Evolutionary conservation across 108 stramenopile species (phyloP).

Genomic region (Skeletonema marinoi): DNA sequence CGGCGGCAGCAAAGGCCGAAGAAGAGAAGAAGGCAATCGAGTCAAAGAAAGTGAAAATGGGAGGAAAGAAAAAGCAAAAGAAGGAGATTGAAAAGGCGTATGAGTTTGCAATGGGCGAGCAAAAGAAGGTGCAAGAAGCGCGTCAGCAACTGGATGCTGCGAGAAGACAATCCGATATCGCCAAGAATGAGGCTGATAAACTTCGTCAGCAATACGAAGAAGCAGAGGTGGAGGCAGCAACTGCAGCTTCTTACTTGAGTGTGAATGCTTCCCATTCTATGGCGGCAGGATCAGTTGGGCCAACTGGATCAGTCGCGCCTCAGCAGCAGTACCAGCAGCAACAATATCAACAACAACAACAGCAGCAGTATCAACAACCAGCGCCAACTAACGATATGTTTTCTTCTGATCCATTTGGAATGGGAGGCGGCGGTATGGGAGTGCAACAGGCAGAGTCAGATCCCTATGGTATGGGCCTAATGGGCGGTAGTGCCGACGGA

Average conservation of each 20-base stretch:
- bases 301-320: conserved; percentile 5
- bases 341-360: conserved; percentile 9
- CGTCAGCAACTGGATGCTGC: conserved; percentile 65
- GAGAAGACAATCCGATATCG: conserved; percentile 50
- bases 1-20: conserved; percentile 70
- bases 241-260: conserved; percentile 64
- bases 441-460: background rate
- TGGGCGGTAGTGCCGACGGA: conserved; percentile 26
- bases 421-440: background rate
- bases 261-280: conserved; percentile 10
- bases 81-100: conserved; percentile 64
- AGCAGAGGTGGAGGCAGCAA: conserved; percentile 73
- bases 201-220: conserved; percentile 70
- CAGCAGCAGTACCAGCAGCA: conserved; percentile 6
- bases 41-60: conserved; percentile 67
- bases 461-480: conserved; percentile 26
- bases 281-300: background rate
- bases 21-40: conserved; percentile 37
- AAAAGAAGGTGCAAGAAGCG: conserved; percentile 57
- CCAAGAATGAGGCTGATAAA: conserved; percentile 61
- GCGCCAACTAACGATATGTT: conserved; percentile 6
- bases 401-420: conserved; percentile 18
- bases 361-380: conserved; percentile 12
- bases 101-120: conserved; percentile 56
- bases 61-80: conserved; percentile 70